Evolutionary conservation across 441 rosid species (phyloP), one percentile per base, ranked within the genome.

Genomic region (Biscutella laevigata): DNA sequence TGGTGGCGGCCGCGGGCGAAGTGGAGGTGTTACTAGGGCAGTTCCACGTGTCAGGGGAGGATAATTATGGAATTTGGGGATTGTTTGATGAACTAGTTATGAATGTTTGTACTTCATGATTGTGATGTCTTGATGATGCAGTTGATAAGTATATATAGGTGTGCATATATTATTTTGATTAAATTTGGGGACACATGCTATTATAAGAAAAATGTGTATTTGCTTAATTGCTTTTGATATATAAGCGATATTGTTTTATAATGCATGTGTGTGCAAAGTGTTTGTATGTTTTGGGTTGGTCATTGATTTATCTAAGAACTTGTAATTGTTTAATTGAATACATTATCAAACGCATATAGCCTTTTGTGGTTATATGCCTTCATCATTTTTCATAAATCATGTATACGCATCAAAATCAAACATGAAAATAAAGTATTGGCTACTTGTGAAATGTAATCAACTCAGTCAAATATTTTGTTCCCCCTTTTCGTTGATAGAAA

Each of bases 41-140:
- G 32, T 26, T 32, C 62, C 66, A 67, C 71, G 67, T 60, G 71
- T 15, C 62, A 47, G 67, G 40, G 67, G 66, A 46, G 71, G 57
- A 12, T 62, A 24, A 28, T 8, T 48, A 3, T 47, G 27, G 19
- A 26, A 10, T 15, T 39, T 61, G 19, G 49, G 20, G 19, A 41
- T 47, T 12, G 37, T 6, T 43, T 42, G 26, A 15, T 25, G 29
- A 17, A 43, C 7, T 33, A 66, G 43, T 16, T 54, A 45, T 43
- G 53, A 48, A 32, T 64, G 34, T 41, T 33, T 51, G 30, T 58
- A 22, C 9, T 19, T 15, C 10, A 4, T 42, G 33, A 52, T 58
- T 50, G 39, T 26, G 57, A 7, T 43, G 29, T 32, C 13, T 44
- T 41, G 21, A 41, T 50, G 42, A 50, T 40, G 34, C 16, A 0